Base-by-base conservation (phyloP, 2,329 filamentous ascomycete genomes). In the Colletotrichum orchidophilum region DNA sequence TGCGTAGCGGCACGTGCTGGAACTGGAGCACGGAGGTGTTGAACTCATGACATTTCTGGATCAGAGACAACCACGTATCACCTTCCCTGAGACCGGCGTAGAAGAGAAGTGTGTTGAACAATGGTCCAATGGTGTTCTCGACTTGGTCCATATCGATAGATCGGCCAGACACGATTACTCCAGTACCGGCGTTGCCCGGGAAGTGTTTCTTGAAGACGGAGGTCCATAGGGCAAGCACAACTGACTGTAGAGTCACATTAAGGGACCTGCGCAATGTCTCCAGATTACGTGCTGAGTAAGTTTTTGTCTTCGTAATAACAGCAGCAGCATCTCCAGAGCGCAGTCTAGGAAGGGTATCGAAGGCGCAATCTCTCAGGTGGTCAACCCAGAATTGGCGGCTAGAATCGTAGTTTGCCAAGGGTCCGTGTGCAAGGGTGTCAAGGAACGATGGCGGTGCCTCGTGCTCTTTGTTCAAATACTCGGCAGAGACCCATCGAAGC, bases 41-140 rank as follows among this genome's bases (percentile, higher is more conserved):
- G 77, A 92, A 94, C 0, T 89, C 81, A 75, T 97, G 94, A 72
- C 93, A 94, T 61, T 84, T 82, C 18, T 82, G 84, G 26, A 94
- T 83, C 1, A 94, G 79, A 0, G 88, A 85, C 1, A 81, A 78
- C 90, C 92, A 94, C 0, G 85, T 89, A 5, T 86, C 82, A 0
- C 80, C 76, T 0, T 79, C 73, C 7, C 81, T 72, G 15, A 87
- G 74, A 6, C 82, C 77, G 39, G 90, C 81, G 65, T 88, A 86
- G 77, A 93, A 94, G 0, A 95, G 94, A 1, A 98, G 83, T 0
- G 95, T 97, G 78, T 98, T 98, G 86, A 98, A 97, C 24, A 98
- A 82, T 0, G 96, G 95, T 0, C 95, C 96, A 52, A 96, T 87
- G 1, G 93, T 88, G 26, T 85, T 78, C 57, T 95, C 92, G 2